These are phyloP conservation scores for Xylariaceae sp. DNA, from an alignment of 2,329 filamentous ascomycete genomes.

Conservation along the genomic window DNA sequence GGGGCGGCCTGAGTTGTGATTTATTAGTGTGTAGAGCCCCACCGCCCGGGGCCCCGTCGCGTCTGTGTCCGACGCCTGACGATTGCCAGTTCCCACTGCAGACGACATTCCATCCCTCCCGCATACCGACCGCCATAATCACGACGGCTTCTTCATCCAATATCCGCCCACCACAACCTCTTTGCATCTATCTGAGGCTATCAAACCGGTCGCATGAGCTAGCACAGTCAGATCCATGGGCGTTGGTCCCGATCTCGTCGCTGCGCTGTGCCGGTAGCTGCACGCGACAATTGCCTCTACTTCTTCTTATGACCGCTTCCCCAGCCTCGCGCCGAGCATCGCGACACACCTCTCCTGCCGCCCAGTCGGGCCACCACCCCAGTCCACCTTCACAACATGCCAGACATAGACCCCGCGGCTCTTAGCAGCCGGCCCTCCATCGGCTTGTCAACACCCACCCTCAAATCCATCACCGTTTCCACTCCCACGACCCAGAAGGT, in stretches of 20 bases:
- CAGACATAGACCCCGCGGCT: slow-evolving; percentile 69
- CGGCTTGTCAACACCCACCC: slow-evolving; percentile 57
- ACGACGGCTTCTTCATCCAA: slow-evolving; percentile 23
- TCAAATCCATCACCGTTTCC: slow-evolving; percentile 58
- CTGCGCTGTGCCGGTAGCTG: slow-evolving; percentile 26
- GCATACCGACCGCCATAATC: slow-evolving; percentile 16
- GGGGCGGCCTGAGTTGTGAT: neutral
- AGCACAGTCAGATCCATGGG: slow-evolving; percentile 25
- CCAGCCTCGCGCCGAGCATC: slow-evolving; percentile 20
- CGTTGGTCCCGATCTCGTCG: slow-evolving; percentile 26
- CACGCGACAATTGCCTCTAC: slow-evolving; percentile 24
- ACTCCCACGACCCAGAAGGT: slow-evolving; percentile 49
- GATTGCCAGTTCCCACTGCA: slow-evolving; percentile 2
- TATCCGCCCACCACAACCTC: slow-evolving; percentile 11
- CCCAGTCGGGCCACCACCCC: slow-evolving; percentile 16
- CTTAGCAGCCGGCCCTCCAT: slow-evolving; percentile 57
- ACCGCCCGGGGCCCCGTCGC: neutral
- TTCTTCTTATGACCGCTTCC: slow-evolving; percentile 1
- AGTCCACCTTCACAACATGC: slow-evolving; percentile 45
- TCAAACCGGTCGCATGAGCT: slow-evolving; percentile 24
- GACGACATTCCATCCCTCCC: slow-evolving; percentile 15
- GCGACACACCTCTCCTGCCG: slow-evolving; percentile 26
- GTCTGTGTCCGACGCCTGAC: slow-evolving; percentile 8
- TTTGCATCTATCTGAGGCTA: slow-evolving; percentile 21
- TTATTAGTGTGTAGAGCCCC: neutral